Percentiles rank a stretch among this genome's conserved stretches.
phyloP scores from a whole-genome alignment of 306 rosid species.

The Casuarina equisetifolia region DNA sequence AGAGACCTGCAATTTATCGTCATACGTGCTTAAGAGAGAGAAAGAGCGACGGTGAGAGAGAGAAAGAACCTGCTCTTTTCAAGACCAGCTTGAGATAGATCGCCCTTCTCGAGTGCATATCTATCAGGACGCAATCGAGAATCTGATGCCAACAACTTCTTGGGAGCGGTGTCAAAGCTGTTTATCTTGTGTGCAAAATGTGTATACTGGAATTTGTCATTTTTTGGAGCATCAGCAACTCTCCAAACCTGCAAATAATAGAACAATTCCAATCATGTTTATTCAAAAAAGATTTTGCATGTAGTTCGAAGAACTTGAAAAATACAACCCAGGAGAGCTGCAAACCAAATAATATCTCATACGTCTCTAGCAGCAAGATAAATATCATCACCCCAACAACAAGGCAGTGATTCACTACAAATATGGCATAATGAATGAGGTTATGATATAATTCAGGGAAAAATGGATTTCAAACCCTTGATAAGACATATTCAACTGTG shows the following conservation, averaged over 20 bases:
- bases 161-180: slow-evolving; percentile 94
- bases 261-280: neutral
- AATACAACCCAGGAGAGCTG: neutral
- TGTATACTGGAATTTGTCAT: slow-evolving; percentile 89
- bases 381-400: neutral
- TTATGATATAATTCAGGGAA: too few relatives aligned
- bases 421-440: neutral
- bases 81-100: slow-evolving; percentile 70
- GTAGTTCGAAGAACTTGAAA: neutral
- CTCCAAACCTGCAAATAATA: slow-evolving; percentile 70
- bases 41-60: neutral
- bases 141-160: slow-evolving; percentile 79
- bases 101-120: slow-evolving; percentile 83
- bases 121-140: slow-evolving; percentile 95
- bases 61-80: slow-evolving; percentile 74
- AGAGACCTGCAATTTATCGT: neutral
- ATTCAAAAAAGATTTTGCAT: neutral
- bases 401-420: neutral
- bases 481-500: neutral
- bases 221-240: slow-evolving; percentile 65
- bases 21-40: neutral
- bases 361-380: neutral
- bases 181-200: slow-evolving; percentile 92
- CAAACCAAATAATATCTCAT: neutral
- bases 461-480: neutral